Conservation (phyloP, 176 grass and related monocot genomes). For the Eleusine indica region DNA sequence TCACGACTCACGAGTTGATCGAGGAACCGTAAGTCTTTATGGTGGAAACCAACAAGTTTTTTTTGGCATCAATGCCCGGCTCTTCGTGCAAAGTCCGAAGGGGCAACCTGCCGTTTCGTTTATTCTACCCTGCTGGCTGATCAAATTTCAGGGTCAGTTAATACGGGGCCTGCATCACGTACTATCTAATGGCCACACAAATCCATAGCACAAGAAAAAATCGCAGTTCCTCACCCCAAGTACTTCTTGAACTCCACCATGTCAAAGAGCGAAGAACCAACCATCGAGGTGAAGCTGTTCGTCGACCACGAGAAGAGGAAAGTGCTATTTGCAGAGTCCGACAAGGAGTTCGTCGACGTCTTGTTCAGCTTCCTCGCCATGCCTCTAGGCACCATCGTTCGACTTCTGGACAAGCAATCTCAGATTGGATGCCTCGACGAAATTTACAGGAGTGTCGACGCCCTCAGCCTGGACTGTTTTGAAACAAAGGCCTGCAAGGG, state of each 20-base stretch:
- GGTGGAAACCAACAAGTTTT: neutral
- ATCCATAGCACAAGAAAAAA: neutral
- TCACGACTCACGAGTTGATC: no score
- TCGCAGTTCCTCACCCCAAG: neutral
- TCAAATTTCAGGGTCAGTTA: neutral
- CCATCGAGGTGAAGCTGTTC: constrained; percentile 37
- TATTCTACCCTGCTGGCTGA: neutral
- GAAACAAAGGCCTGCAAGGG: constrained; percentile 25
- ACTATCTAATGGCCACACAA: neutral
- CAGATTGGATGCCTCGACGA: constrained; percentile 35
- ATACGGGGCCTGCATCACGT: neutral
- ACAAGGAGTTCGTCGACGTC: constrained; percentile 50
- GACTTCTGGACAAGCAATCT: constrained; percentile 40
- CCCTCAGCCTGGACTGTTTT: constrained; percentile 2
- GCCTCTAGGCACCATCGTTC: constrained; percentile 47
- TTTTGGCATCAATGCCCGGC: neutral
- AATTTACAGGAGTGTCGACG: constrained; percentile 43
- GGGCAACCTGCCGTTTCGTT: neutral
- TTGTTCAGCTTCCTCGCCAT: constrained; percentile 66
- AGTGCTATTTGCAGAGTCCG: constrained; percentile 47
- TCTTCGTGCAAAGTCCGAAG: neutral
- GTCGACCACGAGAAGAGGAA: constrained; percentile 40
- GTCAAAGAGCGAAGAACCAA: neutral
- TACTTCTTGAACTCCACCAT: neutral
- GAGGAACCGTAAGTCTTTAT: no score